Base-by-base conservation (phyloP, 129 eudicot species). In the sunflower (Helianthus annuus) region DNA sequence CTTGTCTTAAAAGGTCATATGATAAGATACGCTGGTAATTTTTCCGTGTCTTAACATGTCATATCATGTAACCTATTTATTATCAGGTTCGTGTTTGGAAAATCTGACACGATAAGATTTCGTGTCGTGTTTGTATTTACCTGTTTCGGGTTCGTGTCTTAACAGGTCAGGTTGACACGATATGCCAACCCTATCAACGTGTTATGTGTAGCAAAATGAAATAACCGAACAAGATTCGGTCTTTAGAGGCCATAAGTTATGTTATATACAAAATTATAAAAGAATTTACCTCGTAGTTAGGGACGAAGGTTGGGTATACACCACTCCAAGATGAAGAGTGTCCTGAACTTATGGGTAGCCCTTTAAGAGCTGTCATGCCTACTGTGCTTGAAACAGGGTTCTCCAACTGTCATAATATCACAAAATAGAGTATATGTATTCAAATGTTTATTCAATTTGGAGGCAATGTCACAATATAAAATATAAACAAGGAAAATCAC, bases 271-370 rank as follows among this genome's bases (percentile, higher is more conserved):
- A n/a, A 56, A 58, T 57, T 32, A 2, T n/a, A 24, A 53, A 13
- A 17, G 12, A n/a, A 71, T 48, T 67, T 71, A 88, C 90, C 94
- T 88, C 73, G 4, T 82, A 75, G 63, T 52, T 61, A 55, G 87
- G 81, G 80, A 82, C 55, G 15, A 68, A 67, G 36, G 83, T 80
- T 19, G 82, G 74, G 79, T 71, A 71, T 64, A 69, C 83, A 48
- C 81, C 81, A 34, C 45, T 62, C 86, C 81, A 81, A 14, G 70
- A 69, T 22, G 79, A 74, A 61, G 83, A 51, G 11, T 75, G 83
- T 48, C 76, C 79, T 32, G 89, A 84, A 42, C 78, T 62, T 48
- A 85, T 27, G 34, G 89, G 76, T 48, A 70, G 69, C 52, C 85
- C 89, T 29, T 71, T 71, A 29, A 77, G 74, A 68, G 86, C 69